Evolutionary conservation across 169 alveolate genomes (phyloP), one percentile per base, ranked within the genome.

Genomic region (Cryptosporidium felis): DNA sequence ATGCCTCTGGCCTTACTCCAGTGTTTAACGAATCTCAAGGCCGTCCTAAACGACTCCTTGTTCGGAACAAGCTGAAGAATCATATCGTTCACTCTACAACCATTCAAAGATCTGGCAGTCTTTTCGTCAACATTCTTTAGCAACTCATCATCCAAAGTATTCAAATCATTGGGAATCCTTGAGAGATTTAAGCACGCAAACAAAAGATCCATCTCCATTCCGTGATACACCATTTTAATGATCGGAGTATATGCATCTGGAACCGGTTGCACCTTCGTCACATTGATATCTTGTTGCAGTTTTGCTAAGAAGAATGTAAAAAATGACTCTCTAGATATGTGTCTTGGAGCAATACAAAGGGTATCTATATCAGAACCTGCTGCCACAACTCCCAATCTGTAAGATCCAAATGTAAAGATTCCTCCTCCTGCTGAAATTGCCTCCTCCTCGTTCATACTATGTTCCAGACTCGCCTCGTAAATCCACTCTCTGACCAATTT

Each of bases 1-100:
- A 98, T 91, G n/a, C 99, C 99, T 80, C 99, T 90, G 74, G 94
- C 89, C 89, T 96, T 96, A 60, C 99, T 99, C 99, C 99, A 98
- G 66, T 96, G 94, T 90, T 97, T 97, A 40, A 98, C 95, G 65
- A 96, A 94, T 51, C 99, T 89, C 81, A 98, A 92, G 8, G 99
- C 94, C 41, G 95, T 92, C 82, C 98, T 91, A 90, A 96, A 96
- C 88, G 94, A 90, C 14, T 94, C 96, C 47, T 92, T 89, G 67
- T 96, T 93, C 10, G 99, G 99, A 0, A 98, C 99, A 10, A 95
- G 91, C 41, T 91, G 80, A 45, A 98, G 92, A 34, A 97, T 96
- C 80, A 94, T 88, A 81, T 97, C 98, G 2, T 99, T 98, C 16
- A 97, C 99, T 21, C 99, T 82, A 89, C 96, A 91, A 18, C 99